A percentile compares a stretch with the other conserved stretches of the same genome.
These are phyloP conservation scores for Plasmopara viticola DNA, from an alignment of 352 stramenopile genomes.

Conservation along the genomic window DNA sequence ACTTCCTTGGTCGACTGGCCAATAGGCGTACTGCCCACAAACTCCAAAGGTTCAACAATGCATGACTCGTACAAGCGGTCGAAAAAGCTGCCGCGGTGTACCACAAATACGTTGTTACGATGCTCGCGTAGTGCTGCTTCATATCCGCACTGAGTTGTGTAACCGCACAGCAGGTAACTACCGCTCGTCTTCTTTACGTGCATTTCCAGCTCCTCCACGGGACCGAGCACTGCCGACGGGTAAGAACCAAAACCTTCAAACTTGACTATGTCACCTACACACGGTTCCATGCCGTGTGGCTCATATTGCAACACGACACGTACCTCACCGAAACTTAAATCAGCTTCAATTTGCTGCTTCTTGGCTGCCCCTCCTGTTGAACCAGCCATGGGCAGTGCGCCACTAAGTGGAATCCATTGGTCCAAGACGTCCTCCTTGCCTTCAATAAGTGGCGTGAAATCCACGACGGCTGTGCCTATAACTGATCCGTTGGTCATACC, in stretches of 20 bases:
- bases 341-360: slow-evolving; percentile 33
- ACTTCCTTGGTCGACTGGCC: slow-evolving; percentile 49
- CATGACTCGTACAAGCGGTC: slow-evolving; percentile 66
- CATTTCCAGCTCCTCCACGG: slow-evolving; percentile 66
- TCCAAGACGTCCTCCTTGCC: slow-evolving; percentile 78
- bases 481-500: slow-evolving; percentile 71
- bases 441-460: slow-evolving; percentile 66
- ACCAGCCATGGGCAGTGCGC: slow-evolving; percentile 19
- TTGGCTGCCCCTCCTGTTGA: slow-evolving; percentile 18
- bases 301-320: slow-evolving; percentile 77
- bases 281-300: slow-evolving; percentile 68
- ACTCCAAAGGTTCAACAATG: slow-evolving; percentile 66
- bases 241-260: slow-evolving; percentile 72
- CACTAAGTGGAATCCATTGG: slow-evolving; percentile 66
- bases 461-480: slow-evolving; percentile 59
- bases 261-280: slow-evolving; percentile 65
- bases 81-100: slow-evolving; percentile 58
- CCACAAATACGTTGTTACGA: slow-evolving; percentile 74
- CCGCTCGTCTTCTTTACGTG: slow-evolving; percentile 78
- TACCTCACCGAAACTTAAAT: slow-evolving; percentile 62
- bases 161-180: slow-evolving; percentile 68
- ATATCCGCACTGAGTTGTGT: slow-evolving; percentile 61
- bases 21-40: slow-evolving; percentile 56
- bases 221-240: slow-evolving; percentile 54
- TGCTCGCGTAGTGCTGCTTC: slow-evolving; percentile 56